Evolutionary conservation across 2,329 filamentous ascomycete species (phyloP), one percentile per base, ranked within the genome.

Genomic region (Alternaria consortialis): DNA sequence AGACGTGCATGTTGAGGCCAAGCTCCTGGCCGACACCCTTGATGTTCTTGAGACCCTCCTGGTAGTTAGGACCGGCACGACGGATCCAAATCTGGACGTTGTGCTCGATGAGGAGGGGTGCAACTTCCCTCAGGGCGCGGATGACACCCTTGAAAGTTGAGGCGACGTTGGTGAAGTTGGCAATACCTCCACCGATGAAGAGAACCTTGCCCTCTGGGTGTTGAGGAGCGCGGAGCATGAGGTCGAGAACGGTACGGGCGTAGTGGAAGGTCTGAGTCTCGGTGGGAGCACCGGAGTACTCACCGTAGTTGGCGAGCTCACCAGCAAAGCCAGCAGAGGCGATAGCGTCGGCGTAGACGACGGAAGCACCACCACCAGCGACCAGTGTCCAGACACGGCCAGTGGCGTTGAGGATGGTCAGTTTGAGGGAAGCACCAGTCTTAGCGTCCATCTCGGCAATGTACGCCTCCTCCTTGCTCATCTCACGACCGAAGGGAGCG

Each of bases 61-160:
- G 95, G 89, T 97, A 99, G 88, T 99, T 99, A 82, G 95, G 95
- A 63, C 95, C 93, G 54, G 95, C 88, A 82, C 88, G 87, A 74
- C 88, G 87, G 72, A 98, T 94, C 95, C 94, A 98, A 85, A 98
- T 97, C 84, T 97, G 91, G 69, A 95, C 92, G 77, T 97, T 97
- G 90, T 99, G 95, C 88, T 99, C 95, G 78, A 89, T 88, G 72
- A 99, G 88, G 67, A 90, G 86, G 66, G 89, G 89, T 63, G 94
- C 88, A 73, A 94, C 93, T 83, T 98, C 95, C 70, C 94, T 90
- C 69, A 99, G 88, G 62, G 95, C 95, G 73, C 93, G 91, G 80
- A 99, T 99, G 81, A 99, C 94, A 85, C 95, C 95, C 89, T 99
- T 99, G 91, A 99, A 99, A 68, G 95, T 99, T 74, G 91, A 95